A percentile compares a stretch with the other conserved stretches of the same genome.
Conservation (phyloP, 139 green algal genomes). For the Chlorella sorokiniana region DNA sequence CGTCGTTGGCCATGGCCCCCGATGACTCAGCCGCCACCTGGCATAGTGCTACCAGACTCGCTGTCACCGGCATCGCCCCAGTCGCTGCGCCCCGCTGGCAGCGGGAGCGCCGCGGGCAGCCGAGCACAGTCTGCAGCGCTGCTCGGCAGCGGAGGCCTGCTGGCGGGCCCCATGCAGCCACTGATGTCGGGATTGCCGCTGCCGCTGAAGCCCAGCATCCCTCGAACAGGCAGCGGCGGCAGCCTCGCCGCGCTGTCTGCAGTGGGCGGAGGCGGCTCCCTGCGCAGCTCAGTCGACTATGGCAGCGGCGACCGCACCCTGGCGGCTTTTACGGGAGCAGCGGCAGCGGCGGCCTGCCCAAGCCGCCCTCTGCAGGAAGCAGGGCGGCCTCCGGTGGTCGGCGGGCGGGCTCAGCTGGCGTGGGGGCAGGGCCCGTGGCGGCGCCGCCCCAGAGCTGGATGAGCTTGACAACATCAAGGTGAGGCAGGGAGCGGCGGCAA, state of each 20-base stretch:
- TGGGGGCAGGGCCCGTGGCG: background rate
- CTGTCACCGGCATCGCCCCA: constrained; percentile 9
- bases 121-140: constrained; percentile 1
- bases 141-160: background rate
- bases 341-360: constrained; percentile 4
- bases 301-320: background rate
- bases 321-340: background rate
- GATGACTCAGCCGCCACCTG: constrained; percentile 6
- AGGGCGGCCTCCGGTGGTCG: background rate
- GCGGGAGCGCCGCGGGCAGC: background rate
- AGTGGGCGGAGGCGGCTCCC: no score
- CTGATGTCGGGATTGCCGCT: background rate
- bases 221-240: background rate
- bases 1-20: background rate
- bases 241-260: background rate
- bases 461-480: constrained; percentile 47
- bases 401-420: constrained; percentile 18
- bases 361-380: background rate
- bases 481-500: no score
- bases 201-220: background rate
- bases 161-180: constrained; percentile 2
- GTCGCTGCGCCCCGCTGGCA: background rate
- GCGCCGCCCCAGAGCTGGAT: constrained; percentile 3
- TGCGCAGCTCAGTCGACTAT: constrained; percentile 18
- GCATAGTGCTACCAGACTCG: constrained; percentile 25